Base-by-base conservation (phyloP, 2,329 filamentous ascomycete genomes). In the Penicillium sp. region DNA sequence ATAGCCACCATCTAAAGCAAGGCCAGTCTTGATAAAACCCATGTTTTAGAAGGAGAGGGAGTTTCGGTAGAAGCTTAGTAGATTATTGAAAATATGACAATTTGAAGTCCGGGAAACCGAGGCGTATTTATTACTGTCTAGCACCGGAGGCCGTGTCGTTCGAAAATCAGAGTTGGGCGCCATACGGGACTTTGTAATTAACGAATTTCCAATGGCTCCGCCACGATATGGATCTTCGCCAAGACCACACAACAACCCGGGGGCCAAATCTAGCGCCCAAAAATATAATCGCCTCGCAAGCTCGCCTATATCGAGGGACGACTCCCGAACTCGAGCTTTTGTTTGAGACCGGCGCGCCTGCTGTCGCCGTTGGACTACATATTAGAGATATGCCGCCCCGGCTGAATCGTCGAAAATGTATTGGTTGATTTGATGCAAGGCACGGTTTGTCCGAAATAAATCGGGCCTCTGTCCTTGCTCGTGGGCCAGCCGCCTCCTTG, bases 21-120 rank as follows among this genome's bases (percentile, higher is more conserved):
- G 42, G 17, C 53, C 43, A 19, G 43, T 43, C 24, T 53, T 55
- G 8, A 50, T 35, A 7, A 54, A 43, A 45, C 51, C 45, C 51
- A 55, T 54, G 9, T 17, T 31, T 37, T 22, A 5, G 9, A 22
- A 22, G 19, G 34, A 21, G 10, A 34, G 13, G 10, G 34, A 21
- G 12, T 15, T 37, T 37, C 31, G 6, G 15, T 33, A 15, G 34
- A 32, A 37, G 3, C 19, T 37, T 37, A 6, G 32, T 34, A n/a
- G 19, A 37, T 22, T 37, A 21, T 35, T 35, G 35, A 37, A 37
- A 9, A 22, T 37, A 12, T 37, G 19, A 37, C 3, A 3, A 22
- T 37, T 15, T 9, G 19, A 22, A 37, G 17, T 22, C 34, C 3
- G 6, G 12, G 19, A 15, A 37, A 37, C 33, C 17, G 17, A 21